Base-by-base conservation (phyloP, 202 grass and related monocot species). In the Bolboschoenoplectus hybrid region DNA sequence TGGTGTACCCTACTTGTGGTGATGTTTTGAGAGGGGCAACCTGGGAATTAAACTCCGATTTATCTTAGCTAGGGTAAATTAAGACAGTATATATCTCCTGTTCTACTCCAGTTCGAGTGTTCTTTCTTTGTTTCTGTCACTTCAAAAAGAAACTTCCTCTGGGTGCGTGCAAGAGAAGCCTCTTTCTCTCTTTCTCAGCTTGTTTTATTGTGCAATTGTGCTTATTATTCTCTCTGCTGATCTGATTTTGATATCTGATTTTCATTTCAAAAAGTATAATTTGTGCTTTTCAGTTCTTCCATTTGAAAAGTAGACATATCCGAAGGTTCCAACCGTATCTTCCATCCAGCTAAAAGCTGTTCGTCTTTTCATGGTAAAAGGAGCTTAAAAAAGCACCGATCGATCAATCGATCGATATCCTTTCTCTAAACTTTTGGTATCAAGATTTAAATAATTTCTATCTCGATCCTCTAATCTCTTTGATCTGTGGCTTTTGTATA, bases 41-140 rank as follows among this genome's bases (percentile, higher is more conserved):
- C 45, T 74, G 71, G 71, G 8, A 52, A 26, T 26, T 26, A 26
- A 74, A 74, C 3, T 50, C 9, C 8, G 0, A 32, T 50, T 26
- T 26, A 26, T 26, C 19, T 74, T 51, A 20, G 7, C 70, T 74
- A 74, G 70, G 45, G 70, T 26, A 26, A 26, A 26, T 50, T 51
- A 50, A 8, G 17, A 46, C 16, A 69, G 38, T 69, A 39, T 67
- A 41, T 69, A 65, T 65, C 9, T 65, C 34, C 34, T 5, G 34
- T n/a, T 44, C 14, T 70, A 70, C 67, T 70, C 67, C 40, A 70
- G 67, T 70, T 70, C 39, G n/a, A 73, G n/a, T 47, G 6, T 9
- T 77, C 49, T 55, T 5, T 14, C 20, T 35, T 34, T 64, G 20
- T 32, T 6, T 63, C n/a, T 32, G 0, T 63, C 19, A 8, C 1